Evolutionary conservation across 306 rosid species (phyloP).

Genomic region (Comarum palustre): DNA sequence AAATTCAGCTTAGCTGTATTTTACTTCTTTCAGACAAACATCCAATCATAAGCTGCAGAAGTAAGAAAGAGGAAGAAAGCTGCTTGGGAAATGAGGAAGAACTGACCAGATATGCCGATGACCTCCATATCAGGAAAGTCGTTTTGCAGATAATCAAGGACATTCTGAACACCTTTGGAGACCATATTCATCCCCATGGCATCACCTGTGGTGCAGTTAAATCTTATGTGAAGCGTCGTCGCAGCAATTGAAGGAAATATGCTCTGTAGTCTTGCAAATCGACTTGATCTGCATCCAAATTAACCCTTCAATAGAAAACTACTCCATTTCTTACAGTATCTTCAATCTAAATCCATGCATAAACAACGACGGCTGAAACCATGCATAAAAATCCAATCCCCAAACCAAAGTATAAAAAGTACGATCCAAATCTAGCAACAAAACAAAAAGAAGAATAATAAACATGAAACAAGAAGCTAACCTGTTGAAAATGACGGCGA

Average conservation of each 20-base stretch:
- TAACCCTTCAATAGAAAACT: background rate
- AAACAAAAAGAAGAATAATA: background rate
- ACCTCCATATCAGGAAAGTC: slow-evolving; percentile 76
- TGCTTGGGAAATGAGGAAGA: background rate
- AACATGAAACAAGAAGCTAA: background rate
- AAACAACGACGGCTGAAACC: background rate
- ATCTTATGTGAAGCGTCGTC: slow-evolving; percentile 50
- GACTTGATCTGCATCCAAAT: background rate
- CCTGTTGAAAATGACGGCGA: slow-evolving; percentile 5
- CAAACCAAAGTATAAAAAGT: background rate
- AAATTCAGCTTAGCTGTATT: background rate
- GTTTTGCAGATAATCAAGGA: background rate
- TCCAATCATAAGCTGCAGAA: background rate
- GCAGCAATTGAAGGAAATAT: background rate
- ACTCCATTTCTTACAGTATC: background rate
- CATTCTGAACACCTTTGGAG: slow-evolving; percentile 7
- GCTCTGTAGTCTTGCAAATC: background rate
- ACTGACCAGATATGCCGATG: slow-evolving; percentile 52
- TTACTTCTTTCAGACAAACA: background rate
- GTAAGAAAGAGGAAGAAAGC: background rate
- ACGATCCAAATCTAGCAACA: background rate
- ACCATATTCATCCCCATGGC: slow-evolving; percentile 64
- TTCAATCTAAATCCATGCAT: background rate
- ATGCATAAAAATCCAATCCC: background rate
- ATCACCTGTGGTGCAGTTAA: slow-evolving; percentile 67